Conservation (phyloP, 2,329 filamentous ascomycete species). For the Parastagonospora nodorum region DNA sequence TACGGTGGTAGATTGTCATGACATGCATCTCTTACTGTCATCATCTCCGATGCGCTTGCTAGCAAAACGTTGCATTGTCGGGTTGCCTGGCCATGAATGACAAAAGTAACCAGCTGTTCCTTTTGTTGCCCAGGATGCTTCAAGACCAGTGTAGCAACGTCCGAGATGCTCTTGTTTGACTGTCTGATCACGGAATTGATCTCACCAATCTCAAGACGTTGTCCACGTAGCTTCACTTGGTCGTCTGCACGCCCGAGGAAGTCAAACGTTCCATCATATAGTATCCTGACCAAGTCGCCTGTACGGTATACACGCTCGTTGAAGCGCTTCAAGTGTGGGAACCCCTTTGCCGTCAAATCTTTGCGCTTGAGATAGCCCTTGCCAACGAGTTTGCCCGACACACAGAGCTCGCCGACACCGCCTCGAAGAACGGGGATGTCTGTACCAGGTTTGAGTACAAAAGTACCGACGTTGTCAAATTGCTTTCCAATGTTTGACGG, state of each 20-base stretch:
- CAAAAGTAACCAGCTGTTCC: constrained; percentile 81
- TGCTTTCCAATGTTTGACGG: constrained; percentile 86
- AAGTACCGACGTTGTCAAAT: constrained; percentile 86
- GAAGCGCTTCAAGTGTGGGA: constrained; percentile 65
- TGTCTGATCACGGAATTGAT: constrained; percentile 82
- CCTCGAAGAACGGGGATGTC: constrained; percentile 75
- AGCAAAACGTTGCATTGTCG: constrained; percentile 26
- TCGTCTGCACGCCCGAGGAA: constrained; percentile 89
- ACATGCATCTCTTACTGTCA: constrained; percentile 60
- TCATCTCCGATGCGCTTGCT: constrained; percentile 20
- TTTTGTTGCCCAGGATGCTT: constrained; percentile 75
- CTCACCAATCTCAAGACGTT: constrained; percentile 86
- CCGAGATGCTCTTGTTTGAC: constrained; percentile 62
- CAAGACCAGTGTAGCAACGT: constrained; percentile 77
- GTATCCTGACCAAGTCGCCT: constrained; percentile 81
- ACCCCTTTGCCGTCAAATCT: constrained; percentile 77
- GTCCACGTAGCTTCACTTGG: constrained; percentile 88
- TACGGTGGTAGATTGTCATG: constrained; percentile 74
- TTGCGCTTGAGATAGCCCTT: constrained; percentile 84
- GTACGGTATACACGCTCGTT: constrained; percentile 73
- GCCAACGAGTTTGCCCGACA: constrained; percentile 84
- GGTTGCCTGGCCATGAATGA: constrained; percentile 42
- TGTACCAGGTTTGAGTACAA: constrained; percentile 73
- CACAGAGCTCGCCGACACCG: constrained; percentile 83
- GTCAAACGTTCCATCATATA: constrained; percentile 81